Conservation (phyloP, 345 rosid species). For the Passiflora organensis region DNA sequence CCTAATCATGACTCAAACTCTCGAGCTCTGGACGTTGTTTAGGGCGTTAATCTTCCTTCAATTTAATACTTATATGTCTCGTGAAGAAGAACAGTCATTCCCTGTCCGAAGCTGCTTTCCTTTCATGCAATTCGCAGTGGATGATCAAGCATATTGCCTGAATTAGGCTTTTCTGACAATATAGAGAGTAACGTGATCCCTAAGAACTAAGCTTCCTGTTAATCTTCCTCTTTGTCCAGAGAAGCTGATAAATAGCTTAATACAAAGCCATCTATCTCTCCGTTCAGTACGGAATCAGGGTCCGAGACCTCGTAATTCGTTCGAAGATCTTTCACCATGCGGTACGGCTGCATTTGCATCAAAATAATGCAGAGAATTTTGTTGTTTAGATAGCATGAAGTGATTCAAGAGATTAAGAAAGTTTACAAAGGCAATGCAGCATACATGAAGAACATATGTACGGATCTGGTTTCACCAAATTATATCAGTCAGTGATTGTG, state of each 20-base stretch:
- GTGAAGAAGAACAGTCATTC: no score
- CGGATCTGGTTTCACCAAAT: slow-evolving; percentile 97
- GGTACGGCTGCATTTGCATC: slow-evolving; percentile 63
- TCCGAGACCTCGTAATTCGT: slow-evolving; percentile 86
- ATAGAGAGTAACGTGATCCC: background rate
- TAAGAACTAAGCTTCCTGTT: slow-evolving; percentile 6
- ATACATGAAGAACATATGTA: slow-evolving; percentile 83
- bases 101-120: no score
- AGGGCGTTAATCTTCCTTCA: no score
- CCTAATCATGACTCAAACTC: no score
- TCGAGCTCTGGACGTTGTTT: no score
- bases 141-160: background rate
- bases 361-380: background rate
- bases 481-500: slow-evolving; percentile 82
- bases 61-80: no score
- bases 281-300: slow-evolving; percentile 87
- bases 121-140: no score
- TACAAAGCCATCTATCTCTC: slow-evolving; percentile 80
- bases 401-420: slow-evolving; percentile 1
- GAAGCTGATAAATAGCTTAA: slow-evolving; percentile 75
- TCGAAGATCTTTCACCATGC: slow-evolving; percentile 90
- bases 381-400: background rate
- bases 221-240: slow-evolving; percentile 48
- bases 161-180: background rate
- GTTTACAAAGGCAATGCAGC: slow-evolving; percentile 9